Conservation (phyloP, 2,329 filamentous ascomycete genomes). For the Emmonsiellopsis sp. region DNA sequence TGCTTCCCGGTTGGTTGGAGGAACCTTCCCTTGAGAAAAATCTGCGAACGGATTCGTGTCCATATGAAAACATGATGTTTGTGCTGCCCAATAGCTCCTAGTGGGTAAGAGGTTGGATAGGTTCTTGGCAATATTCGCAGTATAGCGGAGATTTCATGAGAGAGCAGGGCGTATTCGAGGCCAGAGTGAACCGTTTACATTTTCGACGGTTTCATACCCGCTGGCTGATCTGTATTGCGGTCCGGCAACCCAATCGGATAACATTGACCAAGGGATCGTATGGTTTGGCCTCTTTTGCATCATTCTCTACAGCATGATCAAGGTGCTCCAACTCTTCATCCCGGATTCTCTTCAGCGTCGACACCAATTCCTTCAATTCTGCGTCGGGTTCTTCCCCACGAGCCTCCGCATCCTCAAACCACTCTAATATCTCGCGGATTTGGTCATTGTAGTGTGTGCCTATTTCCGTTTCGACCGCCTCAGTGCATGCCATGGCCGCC, state of each 20-base stretch:
- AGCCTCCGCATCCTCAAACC: conserved; percentile 65
- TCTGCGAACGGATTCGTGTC: too few relatives aligned
- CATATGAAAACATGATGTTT: too few relatives aligned
- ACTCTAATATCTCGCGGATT: conserved; percentile 70
- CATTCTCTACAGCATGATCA: conserved; percentile 88
- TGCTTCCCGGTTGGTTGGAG: too few relatives aligned
- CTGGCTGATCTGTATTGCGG: conserved; percentile 78
- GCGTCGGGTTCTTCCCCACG: conserved; percentile 70
- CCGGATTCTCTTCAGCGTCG: conserved; percentile 69
- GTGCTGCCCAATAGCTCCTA: too few relatives aligned
- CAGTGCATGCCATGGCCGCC: conserved; percentile 96
- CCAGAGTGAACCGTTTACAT: neutral
- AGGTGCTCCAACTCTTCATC: conserved; percentile 97
- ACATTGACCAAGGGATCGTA: conserved; percentile 81
- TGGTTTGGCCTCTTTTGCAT: conserved; percentile 79
- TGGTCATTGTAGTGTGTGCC: conserved; percentile 93
- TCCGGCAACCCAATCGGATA: conserved; percentile 81
- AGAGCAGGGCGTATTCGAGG: too few relatives aligned
- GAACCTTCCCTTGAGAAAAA: too few relatives aligned
- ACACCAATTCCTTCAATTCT: conserved; percentile 64
- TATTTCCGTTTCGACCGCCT: conserved; percentile 97
- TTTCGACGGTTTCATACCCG: conserved; percentile 24
- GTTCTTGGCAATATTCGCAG: too few relatives aligned
- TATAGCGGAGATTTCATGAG: too few relatives aligned
- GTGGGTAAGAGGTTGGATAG: too few relatives aligned